These are phyloP conservation scores for Ustilago xerochloae DNA, from an alignment of 1,284 basidiomycete genomes.

Conservation along the genomic window DNA sequence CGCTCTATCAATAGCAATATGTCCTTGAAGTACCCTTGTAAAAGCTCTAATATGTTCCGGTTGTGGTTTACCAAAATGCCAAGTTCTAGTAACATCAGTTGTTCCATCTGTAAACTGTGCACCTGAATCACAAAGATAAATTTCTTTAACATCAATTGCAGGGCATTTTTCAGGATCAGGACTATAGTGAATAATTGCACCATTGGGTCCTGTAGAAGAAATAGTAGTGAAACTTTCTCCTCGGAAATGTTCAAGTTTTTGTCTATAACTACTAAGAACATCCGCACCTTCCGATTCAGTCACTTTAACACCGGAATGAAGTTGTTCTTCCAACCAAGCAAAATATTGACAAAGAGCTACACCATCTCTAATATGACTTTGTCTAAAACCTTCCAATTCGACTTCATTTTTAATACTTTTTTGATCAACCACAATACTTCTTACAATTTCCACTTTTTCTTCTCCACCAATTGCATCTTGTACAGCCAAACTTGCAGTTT, in stretches of 20 bases:
- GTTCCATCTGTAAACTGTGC: slow-evolving; percentile 91
- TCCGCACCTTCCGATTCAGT: slow-evolving; percentile 85
- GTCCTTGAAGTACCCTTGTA: slow-evolving; percentile 93
- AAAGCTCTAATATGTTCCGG: slow-evolving; percentile 86
- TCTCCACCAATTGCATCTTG: slow-evolving; percentile 64
- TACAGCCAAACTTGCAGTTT: slow-evolving; percentile 63
- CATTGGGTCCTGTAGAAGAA: slow-evolving; percentile 86
- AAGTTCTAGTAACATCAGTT: slow-evolving; percentile 85
- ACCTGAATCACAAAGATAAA: slow-evolving; percentile 95
- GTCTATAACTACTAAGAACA: slow-evolving; percentile 81
- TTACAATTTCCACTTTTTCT: slow-evolving; percentile 48
- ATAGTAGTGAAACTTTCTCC: slow-evolving; percentile 93
- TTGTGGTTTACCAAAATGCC: slow-evolving; percentile 90
- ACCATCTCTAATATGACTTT: slow-evolving; percentile 89
- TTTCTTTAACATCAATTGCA: slow-evolving; percentile 71
- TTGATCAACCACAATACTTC: slow-evolving; percentile 77
- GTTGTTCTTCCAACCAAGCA: slow-evolving; percentile 89
- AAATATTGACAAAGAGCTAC: slow-evolving; percentile 83
- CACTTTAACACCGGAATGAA: slow-evolving; percentile 76
- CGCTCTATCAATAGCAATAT: slow-evolving; percentile 87
- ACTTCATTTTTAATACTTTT: slow-evolving; percentile 89
- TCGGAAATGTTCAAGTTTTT: slow-evolving; percentile 81
- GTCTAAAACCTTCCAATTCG: slow-evolving; percentile 89
- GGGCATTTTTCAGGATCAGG: slow-evolving; percentile 82
- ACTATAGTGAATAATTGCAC: slow-evolving; percentile 92